Conservation (phyloP, 352 stramenopile genomes). For the Phytophthora chlamydospora region DNA sequence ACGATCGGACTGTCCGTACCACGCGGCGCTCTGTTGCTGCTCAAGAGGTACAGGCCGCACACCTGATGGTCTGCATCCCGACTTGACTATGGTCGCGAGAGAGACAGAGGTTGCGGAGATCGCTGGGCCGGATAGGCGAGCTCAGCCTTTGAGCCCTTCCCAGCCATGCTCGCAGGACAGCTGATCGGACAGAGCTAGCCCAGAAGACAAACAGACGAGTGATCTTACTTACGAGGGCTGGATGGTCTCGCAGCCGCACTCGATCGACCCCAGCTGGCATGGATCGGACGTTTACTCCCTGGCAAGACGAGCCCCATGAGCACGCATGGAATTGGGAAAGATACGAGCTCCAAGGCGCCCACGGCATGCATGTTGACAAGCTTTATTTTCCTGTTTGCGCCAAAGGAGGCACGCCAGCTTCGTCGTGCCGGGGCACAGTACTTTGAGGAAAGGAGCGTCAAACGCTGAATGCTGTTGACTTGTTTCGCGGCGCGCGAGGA, state of each 20-base stretch:
- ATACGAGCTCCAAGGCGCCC: neutral
- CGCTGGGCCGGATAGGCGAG: conserved; percentile 33
- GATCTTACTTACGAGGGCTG: conserved; percentile 20
- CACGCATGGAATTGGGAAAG: neutral
- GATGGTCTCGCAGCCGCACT: conserved; percentile 17
- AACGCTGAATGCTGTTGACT: conserved; percentile 17
- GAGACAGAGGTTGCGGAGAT: conserved; percentile 37
- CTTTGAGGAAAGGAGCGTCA: neutral
- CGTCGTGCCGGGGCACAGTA: no score
- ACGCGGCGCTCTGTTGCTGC: conserved; percentile 22
- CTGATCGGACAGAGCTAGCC: conserved; percentile 36
- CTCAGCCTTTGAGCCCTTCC: conserved; percentile 26
- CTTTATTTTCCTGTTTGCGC: neutral
- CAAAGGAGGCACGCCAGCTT: conserved; percentile 1
- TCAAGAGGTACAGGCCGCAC: conserved; percentile 35
- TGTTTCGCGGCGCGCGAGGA: neutral
- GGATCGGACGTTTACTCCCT: conserved; percentile 16
- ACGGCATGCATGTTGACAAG: neutral
- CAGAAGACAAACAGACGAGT: conserved; percentile 26
- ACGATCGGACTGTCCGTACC: conserved; percentile 41
- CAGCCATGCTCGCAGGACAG: conserved; percentile 29
- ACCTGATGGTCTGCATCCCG: conserved; percentile 23
- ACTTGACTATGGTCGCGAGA: conserved; percentile 34
- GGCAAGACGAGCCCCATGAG: conserved; percentile 17
- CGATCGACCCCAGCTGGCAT: conserved; percentile 2